Base-by-base conservation (phyloP, 1,284 basidiomycete genomes). In the Ustilago esculenta region DNA sequence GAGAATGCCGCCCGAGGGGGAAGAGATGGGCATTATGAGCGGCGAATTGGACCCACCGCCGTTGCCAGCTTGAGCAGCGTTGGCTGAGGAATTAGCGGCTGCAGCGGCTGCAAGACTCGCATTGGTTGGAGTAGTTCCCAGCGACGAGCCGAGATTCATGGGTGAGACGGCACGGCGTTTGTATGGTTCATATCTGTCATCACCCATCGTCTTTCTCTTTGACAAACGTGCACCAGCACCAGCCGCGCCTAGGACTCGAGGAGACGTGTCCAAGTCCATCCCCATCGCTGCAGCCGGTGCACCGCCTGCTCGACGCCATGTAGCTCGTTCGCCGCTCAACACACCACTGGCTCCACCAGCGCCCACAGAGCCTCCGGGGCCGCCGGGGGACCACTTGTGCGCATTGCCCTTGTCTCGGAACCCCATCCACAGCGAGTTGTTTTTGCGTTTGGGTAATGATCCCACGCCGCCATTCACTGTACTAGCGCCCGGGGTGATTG, bases 81-180 rank as follows among this genome's bases (percentile, higher is more conserved):
- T 25, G 17, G 41, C 34, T 5, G 39, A 18, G 8, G 36, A 21
- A 2, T 29, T 41, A 1, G 56, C 49, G 10, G 27, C 51, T 15
- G 43, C 55, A 15, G 59, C 46, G 4, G 49, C 54, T 20, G 53
- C 54, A 9, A 48, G 27, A 15, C 42, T 35, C 3, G 41, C 33
- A 14, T 56, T 45, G 21, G 54, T 51, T 12, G 53, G 39, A 7
- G 45, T 60, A 9, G 51, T 61, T 4, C 58, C 58, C 0, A 56
- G 30, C 9, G 50, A 43, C 8, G 52, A 46, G n/a, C 55, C 54
- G 12, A 65, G 51, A 8, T 49, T 68, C 63, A 69, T 66, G 7
- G 72, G 72, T n/a, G 64, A 68, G 0, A 75, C 72, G 4, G 72
- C 72, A 5, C 72, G 47, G 18, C 72, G 60, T 54, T 75, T 75